Percentiles rank a stretch among this genome's conserved stretches.
Conservation (phyloP, 768 basidiomycete genomes). For the Hericium erinaceus region DNA sequence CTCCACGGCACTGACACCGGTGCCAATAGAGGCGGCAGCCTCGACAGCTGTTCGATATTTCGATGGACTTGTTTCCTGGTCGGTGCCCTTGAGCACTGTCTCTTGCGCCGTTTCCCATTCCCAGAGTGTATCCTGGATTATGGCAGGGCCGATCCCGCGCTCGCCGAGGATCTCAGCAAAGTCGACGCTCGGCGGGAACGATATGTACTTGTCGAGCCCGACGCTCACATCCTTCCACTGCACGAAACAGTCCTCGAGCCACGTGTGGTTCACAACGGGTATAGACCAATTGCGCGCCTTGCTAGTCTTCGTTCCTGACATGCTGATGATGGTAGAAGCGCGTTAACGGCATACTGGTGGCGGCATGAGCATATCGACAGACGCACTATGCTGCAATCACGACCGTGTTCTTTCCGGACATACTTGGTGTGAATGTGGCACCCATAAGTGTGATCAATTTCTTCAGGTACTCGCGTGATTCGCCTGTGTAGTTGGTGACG, state of each 20-base stretch:
- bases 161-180: slow-evolving; percentile 38
- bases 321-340: slow-evolving; percentile 7
- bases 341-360: not conserved
- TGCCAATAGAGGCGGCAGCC: slow-evolving; percentile 4
- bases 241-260: slow-evolving; percentile 86
- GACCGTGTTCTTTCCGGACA: slow-evolving; percentile 69
- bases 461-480: slow-evolving; percentile 81
- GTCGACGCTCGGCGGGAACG: slow-evolving; percentile 60
- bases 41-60: not conserved
- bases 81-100: not conserved
- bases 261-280: slow-evolving; percentile 80
- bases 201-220: slow-evolving; percentile 56
- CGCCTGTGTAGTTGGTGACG: slow-evolving; percentile 83
- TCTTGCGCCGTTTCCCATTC: slow-evolving; percentile 5
- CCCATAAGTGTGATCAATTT: slow-evolving; percentile 71
- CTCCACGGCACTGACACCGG: slow-evolving; percentile 16
- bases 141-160: slow-evolving; percentile 14
- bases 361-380: not conserved
- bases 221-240: slow-evolving; percentile 67
- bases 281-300: slow-evolving; percentile 77
- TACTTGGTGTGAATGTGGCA: slow-evolving; percentile 71
- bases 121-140: slow-evolving; percentile 8
- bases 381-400: slow-evolving; percentile 81
- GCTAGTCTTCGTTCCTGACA: slow-evolving; percentile 42
- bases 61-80: not conserved